These are phyloP conservation scores for Coniferiporia sulphurascens DNA, from an alignment of 1,284 basidiomycete genomes.

Conservation along the genomic window DNA sequence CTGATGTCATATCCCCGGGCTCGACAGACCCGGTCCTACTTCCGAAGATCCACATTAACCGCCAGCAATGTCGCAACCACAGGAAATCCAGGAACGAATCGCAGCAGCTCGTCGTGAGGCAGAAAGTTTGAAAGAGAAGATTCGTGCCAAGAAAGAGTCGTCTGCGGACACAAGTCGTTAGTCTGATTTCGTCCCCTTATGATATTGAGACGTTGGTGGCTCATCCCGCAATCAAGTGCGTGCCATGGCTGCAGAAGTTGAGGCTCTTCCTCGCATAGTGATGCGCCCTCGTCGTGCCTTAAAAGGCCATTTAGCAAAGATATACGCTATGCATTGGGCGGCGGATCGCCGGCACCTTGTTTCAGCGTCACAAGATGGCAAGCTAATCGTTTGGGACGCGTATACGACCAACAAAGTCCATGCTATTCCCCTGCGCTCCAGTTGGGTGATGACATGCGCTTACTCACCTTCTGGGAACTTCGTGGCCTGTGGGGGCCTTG, in stretches of 20 bases:
- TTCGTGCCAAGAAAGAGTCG: slow-evolving; percentile 89
- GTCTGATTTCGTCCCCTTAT: slow-evolving; percentile 32
- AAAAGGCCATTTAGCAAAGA: slow-evolving; percentile 97
- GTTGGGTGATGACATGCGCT: slow-evolving; percentile 99
- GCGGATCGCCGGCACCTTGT: slow-evolving; percentile 95
- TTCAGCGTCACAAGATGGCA: slow-evolving; percentile 98
- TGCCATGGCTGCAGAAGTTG: slow-evolving; percentile 95
- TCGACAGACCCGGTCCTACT: slow-evolving; percentile 13
- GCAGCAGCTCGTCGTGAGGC: slow-evolving; percentile 95
- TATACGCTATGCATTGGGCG: slow-evolving; percentile 99
- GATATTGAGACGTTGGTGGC: slow-evolving; percentile 3
- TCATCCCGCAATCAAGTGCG: slow-evolving; percentile 54
- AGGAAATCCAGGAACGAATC: slow-evolving; percentile 92
- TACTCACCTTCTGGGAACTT: slow-evolving; percentile 96
- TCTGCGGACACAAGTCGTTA: slow-evolving; percentile 93
- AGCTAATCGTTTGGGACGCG: slow-evolving; percentile 99
- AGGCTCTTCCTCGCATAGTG: slow-evolving; percentile 90
- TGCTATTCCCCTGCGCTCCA: slow-evolving; percentile 94
- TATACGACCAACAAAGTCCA: slow-evolving; percentile 99
- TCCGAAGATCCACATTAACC: slow-evolving; percentile 19
- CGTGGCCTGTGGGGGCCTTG: slow-evolving; percentile 97
- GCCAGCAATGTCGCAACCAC: slow-evolving; percentile 64
- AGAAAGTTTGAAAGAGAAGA: slow-evolving; percentile 96
- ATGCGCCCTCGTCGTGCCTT: slow-evolving; percentile 94
- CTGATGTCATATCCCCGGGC: neutral